Evolutionary conservation across 148 eudicot species (phyloP).

Genomic region (Spergularia marina): DNA sequence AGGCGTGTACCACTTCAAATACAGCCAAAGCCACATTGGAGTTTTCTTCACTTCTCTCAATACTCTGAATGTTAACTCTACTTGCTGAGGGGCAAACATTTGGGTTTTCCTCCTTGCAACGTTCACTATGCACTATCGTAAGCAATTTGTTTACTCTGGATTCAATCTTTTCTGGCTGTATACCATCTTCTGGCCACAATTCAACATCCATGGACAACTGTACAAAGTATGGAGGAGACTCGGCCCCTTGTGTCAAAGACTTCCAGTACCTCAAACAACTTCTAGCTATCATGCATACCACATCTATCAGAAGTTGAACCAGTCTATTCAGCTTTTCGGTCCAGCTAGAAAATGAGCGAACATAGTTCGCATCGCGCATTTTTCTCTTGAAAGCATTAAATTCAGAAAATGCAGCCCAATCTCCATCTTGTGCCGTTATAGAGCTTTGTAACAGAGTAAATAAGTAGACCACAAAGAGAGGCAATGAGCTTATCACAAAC

Average conservation of each 20-base stretch:
- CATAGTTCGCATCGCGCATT: conserved; percentile 31
- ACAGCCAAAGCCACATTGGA: conserved; percentile 80
- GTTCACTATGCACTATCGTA: conserved; percentile 63
- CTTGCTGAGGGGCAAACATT: conserved; percentile 60
- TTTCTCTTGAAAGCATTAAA: conserved; percentile 37
- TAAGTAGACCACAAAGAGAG: conserved; percentile 80
- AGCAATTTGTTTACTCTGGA: conserved; percentile 77
- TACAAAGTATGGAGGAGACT: conserved; percentile 94
- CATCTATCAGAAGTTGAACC: conserved; percentile 42
- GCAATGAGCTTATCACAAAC: conserved; percentile 76
- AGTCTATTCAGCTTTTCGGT: conserved; percentile 38
- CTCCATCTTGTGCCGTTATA: conserved; percentile 88
- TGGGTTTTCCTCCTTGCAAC: conserved; percentile 58
- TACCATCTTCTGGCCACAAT: conserved; percentile 93
- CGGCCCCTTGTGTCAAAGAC: conserved; percentile 85
- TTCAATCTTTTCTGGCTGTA: conserved; percentile 93
- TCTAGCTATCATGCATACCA: conserved; percentile 46
- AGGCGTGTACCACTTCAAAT: conserved; percentile 88
- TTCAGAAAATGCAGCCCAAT: conserved; percentile 66
- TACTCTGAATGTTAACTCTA: conserved; percentile 88
- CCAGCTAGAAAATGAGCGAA: conserved; percentile 46
- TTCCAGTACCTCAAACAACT: conserved; percentile 73
- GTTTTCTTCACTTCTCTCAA: conserved; percentile 75
- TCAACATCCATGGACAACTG: conserved; percentile 89
- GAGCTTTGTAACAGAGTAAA: conserved; percentile 96